Evolutionary conservation across 441 rosid genomes (phyloP).

Genomic region (Brassica balearica): DNA sequence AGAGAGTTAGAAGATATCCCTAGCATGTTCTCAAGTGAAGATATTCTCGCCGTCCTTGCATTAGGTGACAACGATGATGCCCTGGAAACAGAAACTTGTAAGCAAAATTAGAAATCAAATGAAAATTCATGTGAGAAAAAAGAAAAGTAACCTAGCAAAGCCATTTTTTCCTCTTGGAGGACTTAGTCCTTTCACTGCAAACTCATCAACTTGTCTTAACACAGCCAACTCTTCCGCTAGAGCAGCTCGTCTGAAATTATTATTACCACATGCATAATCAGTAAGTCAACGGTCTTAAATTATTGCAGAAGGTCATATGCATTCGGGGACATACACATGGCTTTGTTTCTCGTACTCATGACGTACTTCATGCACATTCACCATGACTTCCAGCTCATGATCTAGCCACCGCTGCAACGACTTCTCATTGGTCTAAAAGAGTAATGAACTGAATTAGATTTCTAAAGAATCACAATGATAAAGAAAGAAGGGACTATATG

Average conservation of each 20-base stretch:
- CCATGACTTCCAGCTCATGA: constrained; percentile 97
- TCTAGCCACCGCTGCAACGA: constrained; percentile 94
- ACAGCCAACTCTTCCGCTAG: constrained; percentile 91
- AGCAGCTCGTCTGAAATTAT: constrained; percentile 79
- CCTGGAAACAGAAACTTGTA: constrained; percentile 51
- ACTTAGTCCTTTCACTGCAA: constrained; percentile 86
- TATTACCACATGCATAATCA: constrained; percentile 21
- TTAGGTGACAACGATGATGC: constrained; percentile 93
- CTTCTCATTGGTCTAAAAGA: constrained; percentile 84
- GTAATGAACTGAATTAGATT: constrained; percentile 33
- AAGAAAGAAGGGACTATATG: constrained; percentile 11
- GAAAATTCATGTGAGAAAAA: constrained; percentile 4
- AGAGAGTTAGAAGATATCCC: constrained; percentile 92
- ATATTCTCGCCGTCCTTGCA: constrained; percentile 87
- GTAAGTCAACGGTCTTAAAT: constrained; percentile 16
- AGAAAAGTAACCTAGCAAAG: constrained; percentile 74
- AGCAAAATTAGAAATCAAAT: neutral
- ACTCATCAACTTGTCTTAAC: constrained; percentile 90
- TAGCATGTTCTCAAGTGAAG: constrained; percentile 93
- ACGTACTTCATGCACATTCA: constrained; percentile 98
- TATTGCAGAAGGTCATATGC: constrained; percentile 12
- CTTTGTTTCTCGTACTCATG: constrained; percentile 97
- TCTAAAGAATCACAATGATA: constrained; percentile 12
- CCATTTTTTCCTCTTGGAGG: constrained; percentile 98
- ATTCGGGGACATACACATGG: constrained; percentile 80